phyloP scores from a whole-genome alignment of 306 rosid genomes.

The Hippophae rhamnoides region DNA sequence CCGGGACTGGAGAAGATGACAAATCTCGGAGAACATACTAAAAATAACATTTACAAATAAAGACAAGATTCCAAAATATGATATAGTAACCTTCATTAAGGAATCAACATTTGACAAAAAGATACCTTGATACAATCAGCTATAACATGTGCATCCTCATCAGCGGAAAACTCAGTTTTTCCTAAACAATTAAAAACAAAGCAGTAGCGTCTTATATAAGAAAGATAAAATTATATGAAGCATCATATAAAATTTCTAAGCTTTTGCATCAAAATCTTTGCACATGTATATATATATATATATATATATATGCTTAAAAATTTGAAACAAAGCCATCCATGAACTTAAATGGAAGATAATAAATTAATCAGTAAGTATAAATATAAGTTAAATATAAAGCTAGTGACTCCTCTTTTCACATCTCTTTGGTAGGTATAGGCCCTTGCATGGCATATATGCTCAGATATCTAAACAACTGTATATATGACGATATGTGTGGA shows the following conservation, averaged over 20 bases:
- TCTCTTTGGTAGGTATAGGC: too few species aligned
- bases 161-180: constrained; percentile 64
- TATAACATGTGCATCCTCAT: constrained; percentile 84
- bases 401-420: too few species aligned
- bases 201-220: background rate
- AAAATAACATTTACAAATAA: constrained; percentile 17
- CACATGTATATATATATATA: background rate
- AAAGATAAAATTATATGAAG: too few species aligned
- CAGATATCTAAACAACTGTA: background rate
- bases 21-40: constrained; percentile 83
- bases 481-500: constrained; percentile 3
- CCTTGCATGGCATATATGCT: too few species aligned
- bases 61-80: constrained; percentile 5
- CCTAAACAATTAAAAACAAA: constrained; percentile 48
- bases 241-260: too few species aligned
- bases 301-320: background rate
- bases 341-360: background rate
- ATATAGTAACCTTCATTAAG: constrained; percentile 11
- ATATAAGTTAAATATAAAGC: too few species aligned
- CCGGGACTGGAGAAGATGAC: constrained; percentile 98
- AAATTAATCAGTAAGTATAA: background rate
- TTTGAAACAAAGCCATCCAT: background rate
- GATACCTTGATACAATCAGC: constrained; percentile 91
- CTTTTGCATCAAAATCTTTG: too few species aligned
- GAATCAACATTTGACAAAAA: constrained; percentile 9